phyloP scores from a whole-genome alignment of 2,329 filamentous ascomycete species.

The Ascochyta rabiei region DNA sequence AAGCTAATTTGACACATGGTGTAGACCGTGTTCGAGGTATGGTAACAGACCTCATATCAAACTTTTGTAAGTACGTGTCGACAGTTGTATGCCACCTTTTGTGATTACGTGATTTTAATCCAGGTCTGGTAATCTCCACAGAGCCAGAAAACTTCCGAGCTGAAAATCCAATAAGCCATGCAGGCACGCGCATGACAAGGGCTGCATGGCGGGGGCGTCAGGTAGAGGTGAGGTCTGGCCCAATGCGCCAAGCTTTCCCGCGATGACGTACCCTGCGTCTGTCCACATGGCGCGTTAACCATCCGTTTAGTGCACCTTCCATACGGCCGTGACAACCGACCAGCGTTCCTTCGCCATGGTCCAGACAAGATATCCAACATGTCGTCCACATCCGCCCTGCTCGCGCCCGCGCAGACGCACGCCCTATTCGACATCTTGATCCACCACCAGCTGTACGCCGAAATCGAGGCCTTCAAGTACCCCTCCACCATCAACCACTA shows the following conservation, averaged over 20 bases:
- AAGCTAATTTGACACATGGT: too few relatives aligned
- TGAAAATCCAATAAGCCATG: neutral
- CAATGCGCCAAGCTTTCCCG: neutral
- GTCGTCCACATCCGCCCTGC: constrained; percentile 20
- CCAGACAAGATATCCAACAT: neutral
- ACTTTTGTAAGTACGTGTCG: too few relatives aligned
- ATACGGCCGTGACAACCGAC: constrained; percentile 17
- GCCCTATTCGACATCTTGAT: constrained; percentile 62
- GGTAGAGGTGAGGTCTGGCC: neutral
- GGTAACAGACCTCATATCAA: too few relatives aligned
- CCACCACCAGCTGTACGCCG: constrained; percentile 63
- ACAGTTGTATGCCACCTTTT: too few relatives aligned
- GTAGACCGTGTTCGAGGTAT: too few relatives aligned
- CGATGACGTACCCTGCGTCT: constrained; percentile 11
- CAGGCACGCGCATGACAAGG: neutral
- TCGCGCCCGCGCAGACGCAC: constrained; percentile 55
- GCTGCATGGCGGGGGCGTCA: neutral
- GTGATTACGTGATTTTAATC: too few relatives aligned
- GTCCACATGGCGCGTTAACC: constrained; percentile 13
- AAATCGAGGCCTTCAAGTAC: constrained; percentile 74
- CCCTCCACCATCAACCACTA: constrained; percentile 69
- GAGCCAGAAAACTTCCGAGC: too few relatives aligned
- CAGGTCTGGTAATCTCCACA: too few relatives aligned
- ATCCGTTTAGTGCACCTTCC: constrained; percentile 14
- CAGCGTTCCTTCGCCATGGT: constrained; percentile 6